Base-by-base conservation (phyloP, 2,329 filamentous ascomycete genomes). In the Diaporthe ilicicola region DNA sequence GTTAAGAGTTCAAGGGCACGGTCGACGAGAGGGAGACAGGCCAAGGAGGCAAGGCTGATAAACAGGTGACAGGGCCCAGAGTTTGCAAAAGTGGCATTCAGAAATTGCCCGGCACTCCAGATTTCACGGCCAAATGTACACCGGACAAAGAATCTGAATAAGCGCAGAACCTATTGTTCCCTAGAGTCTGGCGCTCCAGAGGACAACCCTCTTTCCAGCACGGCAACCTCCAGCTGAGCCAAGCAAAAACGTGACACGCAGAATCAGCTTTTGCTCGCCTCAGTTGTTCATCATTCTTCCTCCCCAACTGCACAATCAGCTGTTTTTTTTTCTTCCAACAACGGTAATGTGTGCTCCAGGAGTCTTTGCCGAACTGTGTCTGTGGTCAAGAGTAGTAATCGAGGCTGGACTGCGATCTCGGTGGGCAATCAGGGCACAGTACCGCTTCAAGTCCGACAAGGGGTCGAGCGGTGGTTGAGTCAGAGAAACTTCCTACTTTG, bases 91-190 rank as follows among this genome's bases (percentile, higher is more conserved):
- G 32, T 46, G 61, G 46, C 59, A 67, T 67, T 64, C 61, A 70
- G 39, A 54, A 44, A 39, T 29, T 37, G 68, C 32, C 64, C 27
- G 27, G 17, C 46, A 55, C 59, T 39, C 44, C 62, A 67, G 51
- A 29, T 19, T 19, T 59, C 68, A 72, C 62, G 29, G 50, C 62
- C 68, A 56, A 67, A 42, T 46, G n/a, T 46, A 66, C 54, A 70
- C 68, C 69, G 50, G 61, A 68, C 51, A 65, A 61, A 42, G 37
- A 64, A 32, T 53, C 64, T 68, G 56, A 44, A 46, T 39, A 72
- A 64, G 50, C 50, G 64, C 71, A 70, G 27, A 64, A 68, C 68
- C 64, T 53, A 51, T 64, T 72, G 64, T 53, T 65, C 51, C 48
- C 56, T 54, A 55, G 37, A n/a, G 66, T 27, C 37, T 62, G 32